phyloP scores from a whole-genome alignment of 306 rosid genomes.

The Benincasa hispida region DNA sequence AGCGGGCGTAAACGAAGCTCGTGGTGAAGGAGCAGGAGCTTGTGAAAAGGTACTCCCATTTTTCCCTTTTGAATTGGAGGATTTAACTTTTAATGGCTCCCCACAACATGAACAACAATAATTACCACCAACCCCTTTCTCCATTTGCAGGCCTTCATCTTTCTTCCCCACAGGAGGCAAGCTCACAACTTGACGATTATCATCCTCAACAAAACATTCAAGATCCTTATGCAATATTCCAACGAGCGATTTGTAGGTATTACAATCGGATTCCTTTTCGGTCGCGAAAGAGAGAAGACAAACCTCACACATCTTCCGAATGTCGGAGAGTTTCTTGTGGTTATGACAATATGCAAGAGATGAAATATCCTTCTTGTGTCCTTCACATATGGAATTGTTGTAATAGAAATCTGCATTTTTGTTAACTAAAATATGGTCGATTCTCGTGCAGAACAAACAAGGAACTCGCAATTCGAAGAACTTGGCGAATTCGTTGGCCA shows the following conservation, averaged over 20 bases:
- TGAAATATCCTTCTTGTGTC: constrained; percentile 64
- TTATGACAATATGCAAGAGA: constrained; percentile 67
- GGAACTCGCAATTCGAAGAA: constrained; percentile 57
- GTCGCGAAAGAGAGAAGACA: constrained; percentile 84
- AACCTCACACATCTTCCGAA: constrained; percentile 67
- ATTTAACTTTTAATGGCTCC: constrained; percentile 34
- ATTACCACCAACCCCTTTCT: not conserved
- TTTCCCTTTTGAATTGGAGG: constrained; percentile 27
- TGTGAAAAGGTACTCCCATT: constrained; percentile 10
- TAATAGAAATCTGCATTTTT: constrained; percentile 43
- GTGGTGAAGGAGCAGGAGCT: constrained; percentile 63
- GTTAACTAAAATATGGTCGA: constrained; percentile 49
- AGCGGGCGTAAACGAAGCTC: constrained; percentile 19
- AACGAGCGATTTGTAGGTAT: constrained; percentile 62
- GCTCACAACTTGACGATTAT: constrained; percentile 9
- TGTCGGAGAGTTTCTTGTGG: constrained; percentile 64
- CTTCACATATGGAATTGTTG: constrained; percentile 63
- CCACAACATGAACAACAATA: constrained; percentile 65
- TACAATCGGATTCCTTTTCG: constrained; percentile 49
- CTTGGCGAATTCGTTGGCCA: constrained; percentile 62
- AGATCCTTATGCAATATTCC: constrained; percentile 81
- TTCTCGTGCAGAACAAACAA: constrained; percentile 66
- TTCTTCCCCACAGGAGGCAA: constrained; percentile 5
- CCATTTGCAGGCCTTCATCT: not conserved
- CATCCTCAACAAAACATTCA: constrained; percentile 58